These are phyloP conservation scores for Zasmidium citrigriseum DNA, from an alignment of 2,329 filamentous ascomycete genomes.

Conservation along the genomic window DNA sequence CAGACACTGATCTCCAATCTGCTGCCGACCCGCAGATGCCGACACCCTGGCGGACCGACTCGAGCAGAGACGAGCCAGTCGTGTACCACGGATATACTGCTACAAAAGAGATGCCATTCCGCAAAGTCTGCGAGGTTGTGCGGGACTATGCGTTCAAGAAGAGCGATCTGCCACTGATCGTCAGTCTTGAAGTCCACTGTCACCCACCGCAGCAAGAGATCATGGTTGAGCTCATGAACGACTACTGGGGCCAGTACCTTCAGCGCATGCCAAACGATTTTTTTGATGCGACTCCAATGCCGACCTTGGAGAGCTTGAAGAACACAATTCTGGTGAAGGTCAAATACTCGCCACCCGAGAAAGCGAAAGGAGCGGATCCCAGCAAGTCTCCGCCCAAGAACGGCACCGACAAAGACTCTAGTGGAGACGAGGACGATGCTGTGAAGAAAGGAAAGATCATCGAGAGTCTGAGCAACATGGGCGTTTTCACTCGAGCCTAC, in stretches of 20 bases:
- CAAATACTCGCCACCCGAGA: constrained; percentile 47
- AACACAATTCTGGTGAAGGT: constrained; percentile 70
- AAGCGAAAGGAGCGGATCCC: constrained; percentile 22
- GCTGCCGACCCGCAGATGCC: constrained; percentile 23
- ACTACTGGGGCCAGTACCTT: constrained; percentile 77
- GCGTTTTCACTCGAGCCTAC: constrained; percentile 84
- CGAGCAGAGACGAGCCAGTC: constrained; percentile 30
- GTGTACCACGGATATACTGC: constrained; percentile 65
- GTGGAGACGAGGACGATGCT: constrained; percentile 42
- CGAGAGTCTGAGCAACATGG: constrained; percentile 69
- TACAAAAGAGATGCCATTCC: constrained; percentile 82
- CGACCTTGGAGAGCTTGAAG: constrained; percentile 65
- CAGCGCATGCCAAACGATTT: constrained; percentile 57
- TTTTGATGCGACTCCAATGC: constrained; percentile 63
- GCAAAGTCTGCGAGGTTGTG: constrained; percentile 81
- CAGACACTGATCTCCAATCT: constrained; percentile 12
- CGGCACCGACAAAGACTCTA: constrained; percentile 29
- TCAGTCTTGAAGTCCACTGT: constrained; percentile 91
- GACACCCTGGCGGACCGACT: constrained; percentile 30
- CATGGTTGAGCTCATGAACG: constrained; percentile 88
- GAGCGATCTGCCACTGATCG: constrained; percentile 76
- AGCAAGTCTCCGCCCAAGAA: constrained; percentile 15
- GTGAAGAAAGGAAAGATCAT: constrained; percentile 64
- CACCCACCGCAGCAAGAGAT: constrained; percentile 78
- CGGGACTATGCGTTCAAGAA: constrained; percentile 74